These are phyloP conservation scores for Rhodomyrtus tomentosa DNA, from an alignment of 345 rosid genomes.

Conservation along the genomic window DNA sequence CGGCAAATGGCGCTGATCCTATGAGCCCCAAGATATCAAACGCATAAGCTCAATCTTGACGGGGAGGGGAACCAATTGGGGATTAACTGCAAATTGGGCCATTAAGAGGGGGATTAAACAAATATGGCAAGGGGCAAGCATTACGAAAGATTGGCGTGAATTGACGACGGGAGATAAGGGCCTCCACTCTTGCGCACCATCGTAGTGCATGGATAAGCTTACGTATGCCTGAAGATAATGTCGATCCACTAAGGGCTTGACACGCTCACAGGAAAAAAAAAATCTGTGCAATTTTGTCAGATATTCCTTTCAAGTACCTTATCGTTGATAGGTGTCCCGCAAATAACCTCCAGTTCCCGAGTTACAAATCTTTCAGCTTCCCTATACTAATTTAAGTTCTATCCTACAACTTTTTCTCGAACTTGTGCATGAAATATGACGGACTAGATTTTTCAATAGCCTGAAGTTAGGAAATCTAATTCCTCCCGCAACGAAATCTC, in stretches of 20 bases:
- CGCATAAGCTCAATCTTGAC: neutral
- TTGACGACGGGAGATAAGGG: neutral
- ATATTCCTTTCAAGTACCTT: neutral
- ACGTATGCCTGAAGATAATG: neutral
- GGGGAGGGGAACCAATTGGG: neutral
- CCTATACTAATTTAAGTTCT: neutral
- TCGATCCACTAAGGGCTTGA: neutral
- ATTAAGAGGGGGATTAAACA: neutral
- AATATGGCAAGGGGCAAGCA: neutral
- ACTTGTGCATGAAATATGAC: neutral
- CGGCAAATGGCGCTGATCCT: neutral
- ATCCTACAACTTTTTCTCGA: neutral
- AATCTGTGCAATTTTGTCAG: neutral
- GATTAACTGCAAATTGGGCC: neutral
- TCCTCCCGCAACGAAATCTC: neutral
- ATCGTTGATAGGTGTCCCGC: neutral
- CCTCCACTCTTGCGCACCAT: neutral
- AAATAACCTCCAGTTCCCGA: too few relatives aligned
- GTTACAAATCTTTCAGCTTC: fast-evolving
- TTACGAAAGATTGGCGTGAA: neutral
- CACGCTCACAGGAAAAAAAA: neutral
- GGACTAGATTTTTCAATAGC: neutral
- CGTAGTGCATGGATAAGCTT: neutral
- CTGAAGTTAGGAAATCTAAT: neutral
- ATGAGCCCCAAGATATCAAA: neutral